Evolutionary conservation across 2,329 filamentous ascomycete species (phyloP).

Genomic region (Dothistroma septosporum): DNA sequence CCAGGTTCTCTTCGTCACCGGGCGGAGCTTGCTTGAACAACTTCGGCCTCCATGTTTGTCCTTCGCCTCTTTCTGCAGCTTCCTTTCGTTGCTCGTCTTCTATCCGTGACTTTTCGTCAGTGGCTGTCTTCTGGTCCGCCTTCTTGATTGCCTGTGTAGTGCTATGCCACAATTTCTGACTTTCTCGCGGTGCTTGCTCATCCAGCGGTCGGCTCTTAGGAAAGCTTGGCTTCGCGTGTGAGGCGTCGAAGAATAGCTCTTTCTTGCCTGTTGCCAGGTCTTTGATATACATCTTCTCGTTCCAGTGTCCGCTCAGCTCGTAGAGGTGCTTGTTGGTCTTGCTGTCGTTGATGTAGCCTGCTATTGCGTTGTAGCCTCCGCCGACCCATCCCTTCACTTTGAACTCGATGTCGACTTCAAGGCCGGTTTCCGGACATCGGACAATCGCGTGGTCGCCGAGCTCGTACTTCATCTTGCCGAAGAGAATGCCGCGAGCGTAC

Average conservation of each 20-base stretch:
- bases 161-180: constrained; percentile 72
- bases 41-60: constrained; percentile 82
- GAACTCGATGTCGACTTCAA: constrained; percentile 91
- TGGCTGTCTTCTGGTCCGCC: constrained; percentile 82
- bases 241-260: constrained; percentile 84
- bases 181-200: constrained; percentile 87
- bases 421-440: constrained; percentile 78
- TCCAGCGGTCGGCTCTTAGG: constrained; percentile 71
- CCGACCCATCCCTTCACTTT: constrained; percentile 98
- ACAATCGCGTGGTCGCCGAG: constrained; percentile 94
- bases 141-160: constrained; percentile 78
- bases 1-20: constrained; percentile 69
- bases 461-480: constrained; percentile 99
- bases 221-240: constrained; percentile 68
- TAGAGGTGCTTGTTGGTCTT: constrained; percentile 82
- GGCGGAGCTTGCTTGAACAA: constrained; percentile 72
- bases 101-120: constrained; percentile 92
- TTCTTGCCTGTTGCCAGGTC: constrained; percentile 79
- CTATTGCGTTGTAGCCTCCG: constrained; percentile 93
- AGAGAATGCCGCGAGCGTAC: constrained; percentile 94
- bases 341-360: constrained; percentile 83
- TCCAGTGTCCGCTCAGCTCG: constrained; percentile 90
- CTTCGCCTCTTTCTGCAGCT: constrained; percentile 71
- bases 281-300: constrained; percentile 89
- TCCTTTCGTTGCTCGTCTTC: constrained; percentile 90